Evolutionary conservation across 805 yeast genomes (phyloP).

Genomic region (Myxozyma neglecta): DNA sequence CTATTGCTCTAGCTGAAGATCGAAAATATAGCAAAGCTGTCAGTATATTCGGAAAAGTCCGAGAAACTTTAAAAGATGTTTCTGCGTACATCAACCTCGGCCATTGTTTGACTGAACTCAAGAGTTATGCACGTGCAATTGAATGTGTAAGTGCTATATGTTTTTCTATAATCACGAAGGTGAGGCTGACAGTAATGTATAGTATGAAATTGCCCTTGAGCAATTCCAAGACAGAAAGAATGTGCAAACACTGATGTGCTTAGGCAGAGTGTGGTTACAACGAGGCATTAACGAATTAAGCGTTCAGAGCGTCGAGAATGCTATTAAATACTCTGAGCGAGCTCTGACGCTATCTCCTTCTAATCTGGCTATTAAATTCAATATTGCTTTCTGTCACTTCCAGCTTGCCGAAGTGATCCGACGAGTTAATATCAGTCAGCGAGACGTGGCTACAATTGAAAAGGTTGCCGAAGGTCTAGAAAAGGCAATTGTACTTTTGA

Average conservation of each 20-base stretch:
- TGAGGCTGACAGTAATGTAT: background rate
- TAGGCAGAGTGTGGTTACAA: conserved; percentile 86
- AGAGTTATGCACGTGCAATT: conserved; percentile 80
- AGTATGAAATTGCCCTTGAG: conserved; percentile 75
- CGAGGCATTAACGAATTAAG: conserved; percentile 72
- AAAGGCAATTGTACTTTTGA: conserved; percentile 60
- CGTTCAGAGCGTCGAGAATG: conserved; percentile 56
- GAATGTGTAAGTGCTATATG: conserved; percentile 46
- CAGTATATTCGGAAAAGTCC: conserved; percentile 80
- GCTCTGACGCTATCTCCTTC: conserved; percentile 50
- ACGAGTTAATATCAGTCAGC: conserved; percentile 57
- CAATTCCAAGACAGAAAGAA: conserved; percentile 62
- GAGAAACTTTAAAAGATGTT: conserved; percentile 85
- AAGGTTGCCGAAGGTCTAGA: conserved; percentile 57
- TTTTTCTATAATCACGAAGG: background rate
- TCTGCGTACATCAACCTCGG: conserved; percentile 84
- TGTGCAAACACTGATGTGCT: conserved; percentile 62
- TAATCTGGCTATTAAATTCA: conserved; percentile 60
- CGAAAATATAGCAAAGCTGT: conserved; percentile 68
- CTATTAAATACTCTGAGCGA: conserved; percentile 61
- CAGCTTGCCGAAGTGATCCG: conserved; percentile 82
- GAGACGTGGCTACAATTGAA: conserved; percentile 64
- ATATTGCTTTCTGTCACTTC: conserved; percentile 78
- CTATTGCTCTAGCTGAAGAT: conserved; percentile 81
- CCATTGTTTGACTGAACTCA: conserved; percentile 78